These are phyloP conservation scores for Blumeriella jaapii DNA, from an alignment of 2,329 filamentous ascomycete species.

Conservation along the genomic window DNA sequence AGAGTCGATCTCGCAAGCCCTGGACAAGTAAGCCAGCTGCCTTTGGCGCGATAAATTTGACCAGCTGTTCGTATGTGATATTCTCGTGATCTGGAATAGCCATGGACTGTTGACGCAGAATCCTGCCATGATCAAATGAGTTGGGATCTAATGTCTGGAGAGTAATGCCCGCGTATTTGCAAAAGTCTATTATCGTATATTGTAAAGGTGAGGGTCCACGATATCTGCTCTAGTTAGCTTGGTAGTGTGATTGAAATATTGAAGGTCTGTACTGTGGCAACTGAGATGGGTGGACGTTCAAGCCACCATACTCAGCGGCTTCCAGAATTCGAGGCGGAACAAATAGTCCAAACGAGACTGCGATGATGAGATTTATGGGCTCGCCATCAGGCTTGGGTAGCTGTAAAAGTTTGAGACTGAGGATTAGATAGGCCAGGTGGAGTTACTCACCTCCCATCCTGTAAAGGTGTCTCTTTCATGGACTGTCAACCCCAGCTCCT, in stretches of 20 bases:
- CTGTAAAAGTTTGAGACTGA: slow-evolving; percentile 27
- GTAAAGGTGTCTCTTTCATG: slow-evolving; percentile 76
- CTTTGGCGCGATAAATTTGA: slow-evolving; percentile 44
- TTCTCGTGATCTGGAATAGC: slow-evolving; percentile 35
- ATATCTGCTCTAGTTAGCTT: slow-evolving; percentile 39
- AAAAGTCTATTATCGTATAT: slow-evolving; percentile 57
- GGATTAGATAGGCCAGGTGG: neutral
- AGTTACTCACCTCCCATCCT: slow-evolving; percentile 55
- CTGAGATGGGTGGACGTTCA: slow-evolving; percentile 89
- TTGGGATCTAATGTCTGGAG: slow-evolving; percentile 74
- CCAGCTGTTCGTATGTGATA: slow-evolving; percentile 39
- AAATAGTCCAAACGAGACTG: slow-evolving; percentile 89
- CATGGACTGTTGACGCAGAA: slow-evolving; percentile 60
- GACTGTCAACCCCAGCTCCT: slow-evolving; percentile 50
- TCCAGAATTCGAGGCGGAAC: slow-evolving; percentile 67
- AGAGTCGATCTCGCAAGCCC: slow-evolving; percentile 49
- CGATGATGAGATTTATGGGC: slow-evolving; percentile 66
- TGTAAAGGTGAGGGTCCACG: slow-evolving; percentile 80
- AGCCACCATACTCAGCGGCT: slow-evolving; percentile 64
- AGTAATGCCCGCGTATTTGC: slow-evolving; percentile 58
- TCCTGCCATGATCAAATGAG: slow-evolving; percentile 66
- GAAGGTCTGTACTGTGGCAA: slow-evolving; percentile 82
- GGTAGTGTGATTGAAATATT: no score
- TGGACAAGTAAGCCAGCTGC: slow-evolving; percentile 62
- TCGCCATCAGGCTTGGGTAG: slow-evolving; percentile 37